Percentiles rank a stretch among this genome's conserved stretches.
Conservation (phyloP, 257 asterid genomes). For the Capsicum pubescens region DNA sequence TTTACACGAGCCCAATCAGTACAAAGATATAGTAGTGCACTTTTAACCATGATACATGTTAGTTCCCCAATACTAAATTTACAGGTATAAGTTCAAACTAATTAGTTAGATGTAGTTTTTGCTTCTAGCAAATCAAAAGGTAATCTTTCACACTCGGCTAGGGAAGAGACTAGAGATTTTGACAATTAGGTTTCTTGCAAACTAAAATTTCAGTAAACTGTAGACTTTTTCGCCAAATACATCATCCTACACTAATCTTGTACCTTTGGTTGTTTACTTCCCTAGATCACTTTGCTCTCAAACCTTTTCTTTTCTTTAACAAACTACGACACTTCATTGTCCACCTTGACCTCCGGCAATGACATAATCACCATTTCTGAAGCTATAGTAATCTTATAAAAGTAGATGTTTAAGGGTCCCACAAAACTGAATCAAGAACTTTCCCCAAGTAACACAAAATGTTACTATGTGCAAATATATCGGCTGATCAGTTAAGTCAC, state of each 20-base stretch:
- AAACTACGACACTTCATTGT: no score
- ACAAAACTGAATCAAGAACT: background rate
- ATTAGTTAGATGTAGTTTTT: background rate
- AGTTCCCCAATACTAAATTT: no score
- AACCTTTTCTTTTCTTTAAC: background rate
- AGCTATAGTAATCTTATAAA: background rate
- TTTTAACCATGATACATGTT: no score
- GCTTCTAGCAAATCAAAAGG: no score
- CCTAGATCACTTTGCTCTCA: background rate
- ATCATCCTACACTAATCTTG: no score
- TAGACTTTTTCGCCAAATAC: no score
- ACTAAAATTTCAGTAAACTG: background rate
- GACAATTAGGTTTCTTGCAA: background rate
- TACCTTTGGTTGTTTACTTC: background rate
- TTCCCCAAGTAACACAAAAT: background rate
- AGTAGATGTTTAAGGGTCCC: no score
- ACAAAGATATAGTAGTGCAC: no score
- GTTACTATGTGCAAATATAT: background rate
- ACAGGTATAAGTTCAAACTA: background rate
- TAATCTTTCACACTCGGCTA: no score
- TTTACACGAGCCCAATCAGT: no score
- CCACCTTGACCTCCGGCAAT: background rate
- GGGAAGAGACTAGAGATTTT: no score
- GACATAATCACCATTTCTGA: no score
- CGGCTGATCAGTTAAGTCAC: background rate